Percentiles rank a stretch among this genome's conserved stretches.
Evolutionary conservation across 495 filamentous ascomycete species (phyloP).

Genomic region (Choiromyces venosus): DNA sequence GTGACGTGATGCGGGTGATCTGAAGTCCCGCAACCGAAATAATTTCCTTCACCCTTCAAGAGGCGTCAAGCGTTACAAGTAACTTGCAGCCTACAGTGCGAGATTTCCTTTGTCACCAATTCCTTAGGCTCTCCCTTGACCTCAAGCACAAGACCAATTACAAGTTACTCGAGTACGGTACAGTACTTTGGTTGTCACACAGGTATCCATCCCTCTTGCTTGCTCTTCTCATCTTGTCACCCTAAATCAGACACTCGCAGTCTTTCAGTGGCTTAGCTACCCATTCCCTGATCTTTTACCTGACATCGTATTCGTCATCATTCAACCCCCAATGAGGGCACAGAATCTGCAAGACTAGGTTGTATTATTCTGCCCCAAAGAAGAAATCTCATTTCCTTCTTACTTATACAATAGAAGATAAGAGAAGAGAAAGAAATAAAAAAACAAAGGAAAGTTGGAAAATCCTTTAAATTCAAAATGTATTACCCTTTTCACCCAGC

Average conservation of each 20-base stretch:
- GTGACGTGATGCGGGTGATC: background rate
- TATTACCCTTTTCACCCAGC: background rate
- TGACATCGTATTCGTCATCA: slow-evolving; percentile 1
- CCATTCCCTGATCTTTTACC: background rate
- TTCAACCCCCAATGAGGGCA: background rate
- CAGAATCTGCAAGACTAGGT: background rate
- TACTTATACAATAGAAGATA: background rate
- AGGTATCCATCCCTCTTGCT: background rate
- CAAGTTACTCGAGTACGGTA: no score
- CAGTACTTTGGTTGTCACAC: background rate
- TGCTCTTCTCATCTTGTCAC: background rate
- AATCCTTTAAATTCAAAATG: background rate
- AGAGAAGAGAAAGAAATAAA: background rate
- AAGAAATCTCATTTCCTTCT: background rate
- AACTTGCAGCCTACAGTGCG: no score
- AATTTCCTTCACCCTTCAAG: background rate
- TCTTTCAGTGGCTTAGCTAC: background rate
- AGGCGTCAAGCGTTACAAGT: background rate
- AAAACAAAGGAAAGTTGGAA: background rate
- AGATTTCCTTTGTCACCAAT: background rate
- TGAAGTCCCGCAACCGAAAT: background rate
- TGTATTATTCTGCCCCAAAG: background rate
- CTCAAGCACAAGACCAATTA: background rate
- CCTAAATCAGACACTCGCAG: no score
- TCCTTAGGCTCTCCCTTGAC: background rate